A percentile compares a stretch with the other conserved stretches of the same genome.
Conservation (phyloP, 2,329 filamentous ascomycete genomes). For the Pestalotiopsis sp. region DNA sequence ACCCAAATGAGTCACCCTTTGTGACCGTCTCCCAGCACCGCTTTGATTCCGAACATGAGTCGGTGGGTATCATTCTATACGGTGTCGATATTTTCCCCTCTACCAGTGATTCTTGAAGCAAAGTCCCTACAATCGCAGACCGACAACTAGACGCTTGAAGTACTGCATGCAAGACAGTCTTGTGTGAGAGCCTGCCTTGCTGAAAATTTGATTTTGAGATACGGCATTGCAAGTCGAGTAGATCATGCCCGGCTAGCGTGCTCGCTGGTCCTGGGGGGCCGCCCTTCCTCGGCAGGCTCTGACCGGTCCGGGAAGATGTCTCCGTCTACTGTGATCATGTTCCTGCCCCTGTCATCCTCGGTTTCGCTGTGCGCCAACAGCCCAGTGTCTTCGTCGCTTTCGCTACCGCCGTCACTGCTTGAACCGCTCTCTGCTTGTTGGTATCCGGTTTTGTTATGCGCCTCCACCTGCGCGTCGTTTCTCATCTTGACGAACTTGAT, state of each 20-base stretch:
- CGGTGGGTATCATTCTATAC: not conserved
- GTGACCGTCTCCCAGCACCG: not conserved
- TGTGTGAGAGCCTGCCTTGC: no score
- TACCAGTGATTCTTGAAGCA: not conserved
- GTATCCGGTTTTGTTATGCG: constrained; percentile 43
- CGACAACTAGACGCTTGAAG: no score
- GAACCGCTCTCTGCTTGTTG: constrained; percentile 33
- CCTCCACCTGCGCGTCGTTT: constrained; percentile 65
- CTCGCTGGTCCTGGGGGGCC: not conserved
- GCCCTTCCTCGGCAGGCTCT: constrained; percentile 2
- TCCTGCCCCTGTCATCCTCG: constrained; percentile 40
- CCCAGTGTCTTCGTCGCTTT: constrained; percentile 50
- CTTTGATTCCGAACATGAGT: not conserved
- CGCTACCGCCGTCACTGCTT: constrained; percentile 41
- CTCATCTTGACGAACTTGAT: constrained; percentile 93
- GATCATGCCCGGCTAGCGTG: not conserved
- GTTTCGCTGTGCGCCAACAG: constrained; percentile 45
- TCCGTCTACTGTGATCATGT: constrained; percentile 42
- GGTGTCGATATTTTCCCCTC: not conserved
- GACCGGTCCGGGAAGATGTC: constrained; percentile 36
- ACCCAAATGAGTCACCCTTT: not conserved
- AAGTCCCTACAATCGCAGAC: no score
- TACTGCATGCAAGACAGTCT: no score
- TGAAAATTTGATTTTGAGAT: no score
- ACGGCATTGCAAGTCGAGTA: not conserved